Base-by-base conservation (phyloP, 2,329 filamentous ascomycete genomes). In the Magnaporthiopsis incrustans region DNA sequence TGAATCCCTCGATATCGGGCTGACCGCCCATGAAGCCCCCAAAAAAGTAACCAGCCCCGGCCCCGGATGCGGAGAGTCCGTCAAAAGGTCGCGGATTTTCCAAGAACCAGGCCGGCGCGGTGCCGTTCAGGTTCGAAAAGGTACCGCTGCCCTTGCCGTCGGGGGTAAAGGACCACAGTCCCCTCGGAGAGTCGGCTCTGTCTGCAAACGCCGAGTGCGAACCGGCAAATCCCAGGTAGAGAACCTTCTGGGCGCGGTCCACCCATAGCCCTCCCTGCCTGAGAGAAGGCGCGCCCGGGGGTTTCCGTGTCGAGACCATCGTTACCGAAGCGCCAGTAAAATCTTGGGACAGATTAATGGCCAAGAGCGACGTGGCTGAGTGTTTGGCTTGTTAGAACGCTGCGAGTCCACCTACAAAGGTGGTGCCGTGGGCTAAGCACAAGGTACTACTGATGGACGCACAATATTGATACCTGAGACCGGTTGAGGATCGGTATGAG, bases 221-320 rank as follows among this genome's bases (percentile, higher is more conserved):
- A 4, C 68, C 68, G 12, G 67, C 63, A 59, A 70, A 68, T 4
- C 67, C 68, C 11, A 64, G 67, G 56, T 70, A 69, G 10, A 70
- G 57, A 6, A 64, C 25, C 10, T 64, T 63, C 4, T 59, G 60
- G 18, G 57, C 61, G 32, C 65, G 59, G 62, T 68, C 65, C 26
- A 67, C 66, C 68, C 67, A 70, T 26, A 70, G 64, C 8, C 68
- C 68, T 15, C 66, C 66, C 12, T 66, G 44, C 18, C 30, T 63
- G 4, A 68, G 60, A 25, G 59, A 66, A 4, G 67, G 66, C 15
- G 56, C 66, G 11, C 61, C 66, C 0, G 35, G 3, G 11, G 67
- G 67, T 38, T 68, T 69, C 14, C 63, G 35, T 14, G 32, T 64
- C 22, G 67, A 67, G 5, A 63, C 27, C 35, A 70, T n/a, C 18